These are phyloP conservation scores for Fraxinus ornus DNA, from an alignment of 305 asterid genomes.

Conservation along the genomic window DNA sequence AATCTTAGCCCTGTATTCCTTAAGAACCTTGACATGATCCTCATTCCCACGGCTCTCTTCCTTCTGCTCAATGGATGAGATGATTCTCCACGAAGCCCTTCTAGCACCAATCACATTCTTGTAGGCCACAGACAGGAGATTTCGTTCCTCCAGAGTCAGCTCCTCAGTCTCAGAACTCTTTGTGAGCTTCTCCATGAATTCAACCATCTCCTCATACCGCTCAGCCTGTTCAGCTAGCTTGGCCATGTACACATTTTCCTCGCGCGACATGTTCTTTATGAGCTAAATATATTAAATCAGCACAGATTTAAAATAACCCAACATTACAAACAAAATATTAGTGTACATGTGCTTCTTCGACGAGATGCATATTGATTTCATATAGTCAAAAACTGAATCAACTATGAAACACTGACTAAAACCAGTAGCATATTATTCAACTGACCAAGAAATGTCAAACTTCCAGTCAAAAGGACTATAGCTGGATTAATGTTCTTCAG, in stretches of 20 bases:
- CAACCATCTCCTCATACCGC: conserved; percentile 60
- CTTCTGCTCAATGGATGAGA: conserved; percentile 40
- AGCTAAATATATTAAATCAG: conserved; percentile 26
- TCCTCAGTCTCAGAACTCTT: conserved; percentile 45
- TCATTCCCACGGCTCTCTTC: conserved; percentile 49
- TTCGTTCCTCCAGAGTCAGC: conserved; percentile 57
- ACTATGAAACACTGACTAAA: background rate
- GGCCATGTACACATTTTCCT: conserved; percentile 58
- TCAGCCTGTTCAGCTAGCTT: conserved; percentile 60
- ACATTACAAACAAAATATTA: background rate
- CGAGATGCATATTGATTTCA: background rate
- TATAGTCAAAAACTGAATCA: background rate
- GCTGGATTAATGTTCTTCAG: background rate
- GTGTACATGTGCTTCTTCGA: background rate
- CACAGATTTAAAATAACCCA: background rate
- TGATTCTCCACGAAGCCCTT: conserved; percentile 62
- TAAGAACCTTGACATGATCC: conserved; percentile 44
- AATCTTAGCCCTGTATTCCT: conserved; percentile 53
- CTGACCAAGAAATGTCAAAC: background rate
- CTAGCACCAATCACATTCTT: conserved; percentile 65
- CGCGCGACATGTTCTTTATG: conserved; percentile 37
- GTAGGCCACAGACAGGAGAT: conserved; percentile 60
- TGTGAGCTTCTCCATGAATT: conserved; percentile 60
- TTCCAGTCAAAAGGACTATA: background rate
- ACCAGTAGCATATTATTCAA: background rate